Percentiles rank a stretch among this genome's conserved stretches.
phyloP scores from a whole-genome alignment of 1,284 basidiomycete genomes.

The Cryptococcus neoformans region DNA sequence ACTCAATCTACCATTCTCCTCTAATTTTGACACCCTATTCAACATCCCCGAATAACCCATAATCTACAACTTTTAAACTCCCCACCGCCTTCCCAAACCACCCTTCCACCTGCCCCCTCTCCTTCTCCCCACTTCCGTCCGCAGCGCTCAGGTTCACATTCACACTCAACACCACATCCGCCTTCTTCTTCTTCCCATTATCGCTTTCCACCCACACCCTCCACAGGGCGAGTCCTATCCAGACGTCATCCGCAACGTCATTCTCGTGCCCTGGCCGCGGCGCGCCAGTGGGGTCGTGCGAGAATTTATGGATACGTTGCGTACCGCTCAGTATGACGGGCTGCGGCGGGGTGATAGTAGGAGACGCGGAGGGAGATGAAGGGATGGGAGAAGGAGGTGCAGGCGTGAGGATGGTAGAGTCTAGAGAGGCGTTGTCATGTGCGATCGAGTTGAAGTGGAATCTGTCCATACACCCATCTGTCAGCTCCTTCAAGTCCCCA shows the following conservation, averaged over 20 bases:
- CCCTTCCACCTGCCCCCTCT: constrained; percentile 43
- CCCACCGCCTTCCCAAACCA: constrained; percentile 61
- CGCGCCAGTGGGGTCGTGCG: constrained; percentile 38
- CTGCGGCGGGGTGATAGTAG: constrained; percentile 55
- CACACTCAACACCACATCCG: constrained; percentile 76
- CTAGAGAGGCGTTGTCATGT: constrained; percentile 79
- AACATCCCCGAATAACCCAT: constrained; percentile 61
- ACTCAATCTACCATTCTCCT: not conserved
- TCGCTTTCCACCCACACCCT: constrained; percentile 48
- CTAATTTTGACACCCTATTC: constrained; percentile 5
- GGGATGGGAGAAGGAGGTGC: constrained; percentile 18
- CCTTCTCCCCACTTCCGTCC: constrained; percentile 29
- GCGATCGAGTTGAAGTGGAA: constrained; percentile 91
- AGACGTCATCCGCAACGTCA: constrained; percentile 61
- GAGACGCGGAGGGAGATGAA: constrained; percentile 7
- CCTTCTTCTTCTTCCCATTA: constrained; percentile 53
- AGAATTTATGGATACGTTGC: constrained; percentile 73
- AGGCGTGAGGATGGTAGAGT: constrained; percentile 51
- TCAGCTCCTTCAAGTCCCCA: not conserved
- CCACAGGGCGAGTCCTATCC: constrained; percentile 73
- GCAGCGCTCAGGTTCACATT: constrained; percentile 58
- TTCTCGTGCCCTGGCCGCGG: constrained; percentile 45
- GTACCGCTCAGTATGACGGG: constrained; percentile 60
- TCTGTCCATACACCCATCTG: constrained; percentile 50
- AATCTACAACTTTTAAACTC: constrained; percentile 68